A percentile compares a stretch with the other conserved stretches of the same genome.
Evolutionary conservation across 257 asterid species (phyloP).

Genomic region (Solanum appendiculatum): DNA sequence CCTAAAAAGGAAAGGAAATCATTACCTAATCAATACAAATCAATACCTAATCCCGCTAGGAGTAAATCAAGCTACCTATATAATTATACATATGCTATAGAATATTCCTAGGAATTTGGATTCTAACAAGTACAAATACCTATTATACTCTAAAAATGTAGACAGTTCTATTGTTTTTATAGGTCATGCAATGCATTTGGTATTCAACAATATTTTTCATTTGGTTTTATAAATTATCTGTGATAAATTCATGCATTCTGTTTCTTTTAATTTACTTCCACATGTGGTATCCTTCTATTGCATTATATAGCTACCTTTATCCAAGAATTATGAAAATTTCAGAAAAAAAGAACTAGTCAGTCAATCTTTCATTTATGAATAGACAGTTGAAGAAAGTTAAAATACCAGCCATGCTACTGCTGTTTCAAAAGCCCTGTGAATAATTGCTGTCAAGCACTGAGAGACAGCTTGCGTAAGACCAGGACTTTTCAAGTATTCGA

Average conservation of each 20-base stretch:
- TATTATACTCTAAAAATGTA: not conserved
- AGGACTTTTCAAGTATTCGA: slow-evolving; percentile 93
- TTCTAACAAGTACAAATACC: not conserved
- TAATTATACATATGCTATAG: not conserved
- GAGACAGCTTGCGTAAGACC: slow-evolving; percentile 89
- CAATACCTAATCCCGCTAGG: not conserved
- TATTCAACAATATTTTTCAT: not conserved
- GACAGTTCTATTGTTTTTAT: not conserved
- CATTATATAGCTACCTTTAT: not conserved
- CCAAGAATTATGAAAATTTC: not conserved
- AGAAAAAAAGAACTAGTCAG: not conserved
- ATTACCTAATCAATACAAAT: not conserved
- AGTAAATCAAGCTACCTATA: not conserved
- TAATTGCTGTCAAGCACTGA: slow-evolving; percentile 93
- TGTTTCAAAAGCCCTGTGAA: slow-evolving; percentile 89
- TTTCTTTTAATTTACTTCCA: not conserved
- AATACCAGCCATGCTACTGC: slow-evolving; percentile 86
- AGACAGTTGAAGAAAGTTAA: not conserved
- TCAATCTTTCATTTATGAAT: not conserved
- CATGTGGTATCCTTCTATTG: not conserved
- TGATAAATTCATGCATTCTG: not conserved
- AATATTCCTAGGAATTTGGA: not conserved
- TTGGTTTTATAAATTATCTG: not conserved
- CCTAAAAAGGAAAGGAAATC: not conserved
- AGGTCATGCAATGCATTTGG: not conserved